These are phyloP conservation scores for Cladorrhinum samala DNA, from an alignment of 495 filamentous ascomycete genomes.

Conservation along the genomic window DNA sequence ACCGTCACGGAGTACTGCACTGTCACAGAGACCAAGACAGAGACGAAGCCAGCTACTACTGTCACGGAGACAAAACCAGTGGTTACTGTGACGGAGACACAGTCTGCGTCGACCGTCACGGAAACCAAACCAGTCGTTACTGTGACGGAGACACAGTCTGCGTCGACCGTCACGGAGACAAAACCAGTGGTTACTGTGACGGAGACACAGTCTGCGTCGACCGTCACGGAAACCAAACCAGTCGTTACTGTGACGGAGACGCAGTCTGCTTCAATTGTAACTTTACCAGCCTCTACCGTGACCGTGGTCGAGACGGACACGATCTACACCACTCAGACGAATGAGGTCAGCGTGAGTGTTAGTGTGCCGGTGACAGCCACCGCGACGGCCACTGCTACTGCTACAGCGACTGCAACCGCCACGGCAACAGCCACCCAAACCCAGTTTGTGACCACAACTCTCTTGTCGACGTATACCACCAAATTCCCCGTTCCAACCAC, in stretches of 20 bases:
- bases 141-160: neutral
- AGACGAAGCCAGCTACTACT: neutral
- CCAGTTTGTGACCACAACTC: constrained; percentile 16
- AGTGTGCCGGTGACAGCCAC: constrained; percentile 11
- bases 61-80: neutral
- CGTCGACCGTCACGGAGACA: constrained; percentile 2
- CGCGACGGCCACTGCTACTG: neutral
- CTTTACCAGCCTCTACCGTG: neutral
- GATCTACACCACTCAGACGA: constrained; percentile 7
- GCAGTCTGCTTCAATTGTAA: constrained; percentile 1
- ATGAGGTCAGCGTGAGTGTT: constrained; percentile 7
- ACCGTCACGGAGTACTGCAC: constrained; percentile 4
- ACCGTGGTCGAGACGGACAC: constrained; percentile 9
- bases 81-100: neutral
- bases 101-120: constrained; percentile 3
- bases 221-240: no score
- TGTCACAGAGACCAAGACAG: constrained; percentile 6
- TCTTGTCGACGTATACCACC: constrained; percentile 15
- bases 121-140: neutral
- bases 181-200: neutral
- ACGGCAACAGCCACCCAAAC: constrained; percentile 12
- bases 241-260: neutral
- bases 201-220: neutral
- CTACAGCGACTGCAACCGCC: neutral
- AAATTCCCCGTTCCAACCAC: constrained; percentile 19